Percentiles rank a stretch among this genome's conserved stretches.
Conservation (phyloP, 2,329 filamentous ascomycete species). For the Huntiella decipiens region DNA sequence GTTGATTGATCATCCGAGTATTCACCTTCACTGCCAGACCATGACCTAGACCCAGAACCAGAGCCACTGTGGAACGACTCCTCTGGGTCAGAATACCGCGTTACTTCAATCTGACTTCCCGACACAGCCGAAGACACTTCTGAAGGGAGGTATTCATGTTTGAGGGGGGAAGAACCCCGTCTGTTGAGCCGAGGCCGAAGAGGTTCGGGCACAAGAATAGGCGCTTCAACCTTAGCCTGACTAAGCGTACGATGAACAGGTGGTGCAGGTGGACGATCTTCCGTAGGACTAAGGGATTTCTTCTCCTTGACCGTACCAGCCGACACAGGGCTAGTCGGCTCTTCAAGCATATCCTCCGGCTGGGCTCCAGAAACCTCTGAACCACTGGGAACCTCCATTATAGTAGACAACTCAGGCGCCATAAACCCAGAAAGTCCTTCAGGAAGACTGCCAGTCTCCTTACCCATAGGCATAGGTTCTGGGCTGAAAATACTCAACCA, state of each 20-base stretch:
- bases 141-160: conserved; percentile 92
- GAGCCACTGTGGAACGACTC: conserved; percentile 20
- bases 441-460: conserved; percentile 11
- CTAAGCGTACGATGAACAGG: conserved; percentile 10
- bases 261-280: conserved; percentile 9
- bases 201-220: conserved; percentile 7
- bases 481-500: conserved; percentile 66
- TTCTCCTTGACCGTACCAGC: conserved; percentile 4
- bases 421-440: conserved; percentile 12
- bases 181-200: conserved; percentile 33
- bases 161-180: conserved; percentile 76
- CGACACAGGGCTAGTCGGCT: conserved; percentile 12
- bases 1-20: conserved; percentile 14
- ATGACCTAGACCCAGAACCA: background rate
- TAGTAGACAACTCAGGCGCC: conserved; percentile 8
- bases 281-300: background rate
- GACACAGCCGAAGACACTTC: conserved; percentile 35
- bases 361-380: conserved; percentile 4
- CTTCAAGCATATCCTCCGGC: conserved; percentile 1
- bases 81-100: conserved; percentile 32
- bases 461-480: conserved; percentile 20
- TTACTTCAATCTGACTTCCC: conserved; percentile 15
- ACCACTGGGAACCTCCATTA: conserved; percentile 8
- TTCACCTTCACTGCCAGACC: conserved; percentile 16
- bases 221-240: conserved; percentile 2